A percentile compares a stretch with the other conserved stretches of the same genome.
Evolutionary conservation across 2,329 filamentous ascomycete genomes (phyloP).

Genomic region (Pseudopyrenochaeta lycopersici): DNA sequence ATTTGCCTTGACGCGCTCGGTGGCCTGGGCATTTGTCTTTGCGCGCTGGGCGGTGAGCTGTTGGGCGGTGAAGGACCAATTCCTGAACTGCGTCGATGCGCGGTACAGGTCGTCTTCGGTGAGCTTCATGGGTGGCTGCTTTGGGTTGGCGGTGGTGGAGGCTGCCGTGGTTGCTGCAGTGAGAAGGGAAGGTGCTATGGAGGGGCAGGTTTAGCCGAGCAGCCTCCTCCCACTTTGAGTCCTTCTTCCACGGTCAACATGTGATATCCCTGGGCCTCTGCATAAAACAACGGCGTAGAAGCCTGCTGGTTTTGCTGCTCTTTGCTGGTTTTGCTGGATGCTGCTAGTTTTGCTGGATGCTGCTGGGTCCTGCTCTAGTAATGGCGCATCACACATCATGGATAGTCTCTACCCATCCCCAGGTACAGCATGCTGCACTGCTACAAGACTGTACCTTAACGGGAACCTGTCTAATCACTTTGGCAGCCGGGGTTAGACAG

Average conservation of each 20-base stretch:
- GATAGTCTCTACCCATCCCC: too few relatives aligned
- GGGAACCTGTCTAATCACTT: too few relatives aligned
- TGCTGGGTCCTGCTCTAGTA: too few relatives aligned
- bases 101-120: conserved; percentile 93
- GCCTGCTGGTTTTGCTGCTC: too few relatives aligned
- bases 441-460: too few relatives aligned
- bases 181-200: conserved; percentile 4
- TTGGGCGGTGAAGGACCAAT: conserved; percentile 88
- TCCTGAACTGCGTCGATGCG: conserved; percentile 85
- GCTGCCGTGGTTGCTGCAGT: conserved; percentile 9
- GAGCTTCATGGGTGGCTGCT: conserved; percentile 56
- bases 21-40: conserved; percentile 81
- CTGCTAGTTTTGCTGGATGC: too few relatives aligned
- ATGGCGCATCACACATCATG: too few relatives aligned
- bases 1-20: conserved; percentile 70
- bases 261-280: too few relatives aligned
- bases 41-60: conserved; percentile 75
- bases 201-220: conserved; percentile 30
- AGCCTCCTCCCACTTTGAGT: neutral
- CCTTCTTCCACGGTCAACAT: conserved; percentile 1
- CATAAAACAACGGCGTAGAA: too few relatives aligned
- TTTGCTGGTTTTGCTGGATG: too few relatives aligned
- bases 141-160: conserved; percentile 2
- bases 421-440: too few relatives aligned
- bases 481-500: too few relatives aligned